Evolutionary conservation across 257 asterid genomes (phyloP).

Genomic region (Ilex asprella): DNA sequence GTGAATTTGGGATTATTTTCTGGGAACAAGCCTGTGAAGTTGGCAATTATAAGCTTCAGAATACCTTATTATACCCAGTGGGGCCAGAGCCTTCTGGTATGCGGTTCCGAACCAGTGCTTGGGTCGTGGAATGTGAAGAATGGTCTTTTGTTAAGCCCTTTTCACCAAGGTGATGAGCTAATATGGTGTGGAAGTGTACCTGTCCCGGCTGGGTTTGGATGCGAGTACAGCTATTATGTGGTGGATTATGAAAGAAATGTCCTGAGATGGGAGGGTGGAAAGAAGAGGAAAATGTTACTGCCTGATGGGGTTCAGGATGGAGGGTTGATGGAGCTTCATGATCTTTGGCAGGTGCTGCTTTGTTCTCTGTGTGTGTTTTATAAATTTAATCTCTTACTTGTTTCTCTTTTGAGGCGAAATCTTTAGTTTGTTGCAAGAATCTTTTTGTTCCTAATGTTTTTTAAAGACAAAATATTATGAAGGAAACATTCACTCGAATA

Average conservation of each 20-base stretch:
- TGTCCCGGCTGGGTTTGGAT: slow-evolving; percentile 45
- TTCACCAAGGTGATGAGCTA: slow-evolving; percentile 76
- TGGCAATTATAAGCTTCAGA: slow-evolving; percentile 60
- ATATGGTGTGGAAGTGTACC: slow-evolving; percentile 72
- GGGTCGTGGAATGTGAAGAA: slow-evolving; percentile 92
- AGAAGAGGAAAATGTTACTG: slow-evolving; percentile 55
- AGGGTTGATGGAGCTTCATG: slow-evolving; percentile 66
- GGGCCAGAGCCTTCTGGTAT: slow-evolving; percentile 83
- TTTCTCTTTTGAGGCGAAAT: too few relatives aligned
- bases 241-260: slow-evolving; percentile 75
- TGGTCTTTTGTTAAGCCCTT: slow-evolving; percentile 76
- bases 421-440: too few relatives aligned
- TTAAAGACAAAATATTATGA: too few relatives aligned
- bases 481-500: too few relatives aligned
- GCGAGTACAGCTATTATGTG: slow-evolving; percentile 83
- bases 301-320: slow-evolving; percentile 68
- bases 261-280: slow-evolving; percentile 76
- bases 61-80: slow-evolving; percentile 87
- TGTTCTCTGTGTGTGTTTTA: not conserved
- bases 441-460: too few relatives aligned
- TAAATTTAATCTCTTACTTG: not conserved
- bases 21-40: slow-evolving; percentile 38
- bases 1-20: slow-evolving; percentile 48
- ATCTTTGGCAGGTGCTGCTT: slow-evolving; percentile 88
- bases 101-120: slow-evolving; percentile 78